Evolutionary conservation across 768 basidiomycete genomes (phyloP).

Genomic region (Exidia glandulosa): DNA sequence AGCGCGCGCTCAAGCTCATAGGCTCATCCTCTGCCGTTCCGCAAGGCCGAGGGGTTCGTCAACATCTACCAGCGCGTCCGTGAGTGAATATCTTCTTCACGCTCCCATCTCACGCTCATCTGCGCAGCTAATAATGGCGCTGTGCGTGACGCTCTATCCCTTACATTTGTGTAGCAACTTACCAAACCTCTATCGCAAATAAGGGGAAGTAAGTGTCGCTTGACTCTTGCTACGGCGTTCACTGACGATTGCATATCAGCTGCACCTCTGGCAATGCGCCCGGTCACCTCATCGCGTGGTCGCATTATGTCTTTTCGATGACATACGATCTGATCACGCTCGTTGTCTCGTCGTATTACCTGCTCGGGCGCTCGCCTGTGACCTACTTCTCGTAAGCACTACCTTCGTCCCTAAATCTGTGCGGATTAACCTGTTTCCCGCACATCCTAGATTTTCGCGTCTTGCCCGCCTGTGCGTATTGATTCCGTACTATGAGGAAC

Average conservation of each 20-base stretch:
- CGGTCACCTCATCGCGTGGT: constrained; percentile 34
- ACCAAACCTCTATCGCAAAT: background rate
- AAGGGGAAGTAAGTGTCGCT: background rate
- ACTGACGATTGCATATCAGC: constrained; percentile 18
- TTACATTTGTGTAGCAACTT: background rate
- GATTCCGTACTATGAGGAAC: background rate
- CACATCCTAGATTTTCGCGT: background rate
- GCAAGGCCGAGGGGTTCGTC: background rate
- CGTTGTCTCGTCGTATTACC: constrained; percentile 36
- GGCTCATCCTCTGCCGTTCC: background rate
- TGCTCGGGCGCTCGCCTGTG: constrained; percentile 29
- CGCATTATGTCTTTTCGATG: constrained; percentile 48
- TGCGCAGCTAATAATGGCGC: background rate
- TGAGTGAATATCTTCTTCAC: constrained; percentile 22
- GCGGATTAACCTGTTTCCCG: constrained; percentile 11
- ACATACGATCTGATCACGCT: constrained; percentile 45
- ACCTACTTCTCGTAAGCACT: constrained; percentile 3
- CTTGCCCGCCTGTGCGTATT: background rate
- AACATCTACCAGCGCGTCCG: constrained; percentile 30
- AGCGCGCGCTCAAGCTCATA: background rate
- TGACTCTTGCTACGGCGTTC: background rate
- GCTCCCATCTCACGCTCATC: background rate
- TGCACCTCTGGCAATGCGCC: constrained; percentile 34
- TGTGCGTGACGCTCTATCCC: background rate
- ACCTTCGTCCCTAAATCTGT: background rate